phyloP scores from a whole-genome alignment of 2,329 filamentous ascomycete genomes.

The Davidsoniella neocaledoniae region DNA sequence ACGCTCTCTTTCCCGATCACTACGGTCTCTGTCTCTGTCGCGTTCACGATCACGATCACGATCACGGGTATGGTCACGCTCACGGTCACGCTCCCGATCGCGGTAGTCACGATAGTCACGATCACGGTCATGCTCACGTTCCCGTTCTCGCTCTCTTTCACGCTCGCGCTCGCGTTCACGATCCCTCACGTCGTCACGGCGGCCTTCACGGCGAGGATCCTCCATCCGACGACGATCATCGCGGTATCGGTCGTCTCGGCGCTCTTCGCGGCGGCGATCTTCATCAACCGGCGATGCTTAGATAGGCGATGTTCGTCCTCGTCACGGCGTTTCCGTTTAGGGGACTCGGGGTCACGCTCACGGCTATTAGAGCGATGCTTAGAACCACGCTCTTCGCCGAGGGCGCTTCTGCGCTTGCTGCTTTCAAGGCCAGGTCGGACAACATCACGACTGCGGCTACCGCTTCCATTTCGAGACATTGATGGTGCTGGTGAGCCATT shows the following conservation, averaged over 20 bases:
- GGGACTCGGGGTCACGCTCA: constrained; percentile 20
- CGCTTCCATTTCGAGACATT: constrained; percentile 29
- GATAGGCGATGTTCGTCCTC: constrained; percentile 20
- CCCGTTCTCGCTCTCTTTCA: constrained; percentile 15
- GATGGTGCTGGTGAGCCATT: constrained; percentile 51
- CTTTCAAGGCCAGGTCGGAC: constrained; percentile 24
- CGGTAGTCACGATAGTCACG: constrained; percentile 13
- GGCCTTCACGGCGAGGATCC: constrained; percentile 17
- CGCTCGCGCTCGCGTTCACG: constrained; percentile 16
- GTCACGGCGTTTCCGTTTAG: constrained; percentile 13
- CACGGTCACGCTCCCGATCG: constrained; percentile 16
- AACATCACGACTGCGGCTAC: constrained; percentile 33
- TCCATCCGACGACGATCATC: constrained; percentile 15
- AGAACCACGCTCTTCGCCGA: constrained; percentile 25
- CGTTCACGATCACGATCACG: constrained; percentile 14
- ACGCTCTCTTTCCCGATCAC: constrained; percentile 13
- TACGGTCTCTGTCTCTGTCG: constrained; percentile 16
- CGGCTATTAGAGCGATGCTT: constrained; percentile 28
- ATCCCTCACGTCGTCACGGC: constrained; percentile 20
- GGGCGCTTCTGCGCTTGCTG: constrained; percentile 42
- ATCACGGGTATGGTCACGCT: constrained; percentile 19
- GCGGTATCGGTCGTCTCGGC: constrained; percentile 10
- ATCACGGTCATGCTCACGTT: constrained; percentile 14
- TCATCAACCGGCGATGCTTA: constrained; percentile 29
- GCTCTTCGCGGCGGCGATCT: constrained; percentile 17